Evolutionary conservation across 1,284 basidiomycete genomes (phyloP), one percentile per base, ranked within the genome.

Genomic region (Marasmius tenuissimus): DNA sequence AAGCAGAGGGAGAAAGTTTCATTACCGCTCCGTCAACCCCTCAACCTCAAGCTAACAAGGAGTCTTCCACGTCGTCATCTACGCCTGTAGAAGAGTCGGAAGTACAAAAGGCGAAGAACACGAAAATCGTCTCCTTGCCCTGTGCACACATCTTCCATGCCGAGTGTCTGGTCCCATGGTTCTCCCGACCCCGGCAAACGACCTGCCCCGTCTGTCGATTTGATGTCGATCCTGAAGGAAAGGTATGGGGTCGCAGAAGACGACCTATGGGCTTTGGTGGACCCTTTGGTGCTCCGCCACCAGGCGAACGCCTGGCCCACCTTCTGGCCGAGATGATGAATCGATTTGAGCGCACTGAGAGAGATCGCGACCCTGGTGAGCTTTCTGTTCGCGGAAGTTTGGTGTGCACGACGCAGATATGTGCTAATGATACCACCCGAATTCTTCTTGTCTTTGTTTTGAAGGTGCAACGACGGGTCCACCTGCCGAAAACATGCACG

Each of bases 201-300:
- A 92, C 91, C 1, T 93, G 91, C 67, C 91, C 91, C 0, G 88
- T 88, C 0, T 93, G 91, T 73, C 78, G 91, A 63, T 92, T 92
- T 68, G 87, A 93, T 65, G 82, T 93, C 59, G 90, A 93, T 68
- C 91, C 90, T 0, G 86, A 91, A 38, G 52, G 52, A 11, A 18
- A 18, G 34, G 34, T 54, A 5, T 54, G 52, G 52, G 52, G 34
- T 14, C 33, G 33, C 34, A 54, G 52, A 38, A 37, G 34, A 38
- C 27, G 52, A 16, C 33, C 33, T 2, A 54, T 54, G 55, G 55
- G 55, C 18, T 27, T 40, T 20, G 55, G 27, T 27, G 27, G 56
- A 12, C n/a, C 35, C 0, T 86, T 83, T 68, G 48, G 34, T 27
- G 27, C 27, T 27, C 27, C 27, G 27, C 27, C 34, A 52, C 38